A percentile compares a stretch with the other conserved stretches of the same genome.
These are phyloP conservation scores for Cryptococcus sp. DNA, from an alignment of 1,284 basidiomycete species.

Conservation along the genomic window DNA sequence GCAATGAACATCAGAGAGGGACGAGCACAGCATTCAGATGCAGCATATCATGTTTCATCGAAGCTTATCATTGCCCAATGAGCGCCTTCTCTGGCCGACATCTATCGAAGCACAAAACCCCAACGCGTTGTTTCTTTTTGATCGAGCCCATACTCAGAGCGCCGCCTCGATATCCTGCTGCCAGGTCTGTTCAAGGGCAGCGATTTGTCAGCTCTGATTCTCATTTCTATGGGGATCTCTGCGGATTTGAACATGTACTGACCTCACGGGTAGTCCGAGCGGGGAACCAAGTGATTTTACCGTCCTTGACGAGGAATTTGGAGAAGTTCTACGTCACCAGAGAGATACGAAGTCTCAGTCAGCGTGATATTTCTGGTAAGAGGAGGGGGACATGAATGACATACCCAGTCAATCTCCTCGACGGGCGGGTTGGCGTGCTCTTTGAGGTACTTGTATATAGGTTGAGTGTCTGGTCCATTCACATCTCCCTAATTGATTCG, in stretches of 20 bases:
- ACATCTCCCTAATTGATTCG: constrained; percentile 49
- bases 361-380: background rate
- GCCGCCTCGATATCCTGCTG: constrained; percentile 1
- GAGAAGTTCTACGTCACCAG: constrained; percentile 57
- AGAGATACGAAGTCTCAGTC: background rate
- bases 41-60: no score
- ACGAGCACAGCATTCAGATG: no score
- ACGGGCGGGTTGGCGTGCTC: constrained; percentile 45
- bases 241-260: constrained; percentile 15
- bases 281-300: constrained; percentile 56
- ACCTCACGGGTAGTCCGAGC: constrained; percentile 54
- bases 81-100: no score
- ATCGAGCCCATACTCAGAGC: background rate
- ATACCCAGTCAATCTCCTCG: constrained; percentile 51
- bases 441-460: constrained; percentile 57
- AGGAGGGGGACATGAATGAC: constrained; percentile 10
- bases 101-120: no score
- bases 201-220: background rate
- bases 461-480: constrained; percentile 56
- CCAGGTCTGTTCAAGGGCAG: background rate
- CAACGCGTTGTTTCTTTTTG: no score
- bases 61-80: no score
- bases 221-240: background rate
- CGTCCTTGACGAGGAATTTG: constrained; percentile 57
- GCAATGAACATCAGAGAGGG: no score